Evolutionary conservation across 2,329 filamentous ascomycete genomes (phyloP).

Genomic region (Clarireedia hainanense): DNA sequence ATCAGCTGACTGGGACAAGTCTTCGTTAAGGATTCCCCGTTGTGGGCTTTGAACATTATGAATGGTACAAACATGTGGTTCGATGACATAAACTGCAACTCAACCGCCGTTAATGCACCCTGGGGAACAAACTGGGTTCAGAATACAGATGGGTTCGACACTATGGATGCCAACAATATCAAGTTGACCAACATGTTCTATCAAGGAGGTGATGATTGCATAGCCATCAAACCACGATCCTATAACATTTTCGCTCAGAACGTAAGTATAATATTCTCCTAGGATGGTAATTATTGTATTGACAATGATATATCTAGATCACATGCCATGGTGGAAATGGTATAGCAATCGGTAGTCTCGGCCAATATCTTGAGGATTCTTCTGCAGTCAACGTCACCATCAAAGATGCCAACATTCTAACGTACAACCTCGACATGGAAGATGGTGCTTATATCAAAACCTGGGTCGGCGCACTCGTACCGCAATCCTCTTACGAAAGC

Average conservation of each 20-base stretch:
- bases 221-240: constrained; percentile 48
- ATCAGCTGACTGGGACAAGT: constrained; percentile 23
- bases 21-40: constrained; percentile 40
- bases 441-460: constrained; percentile 48
- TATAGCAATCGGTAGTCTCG: constrained; percentile 46
- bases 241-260: constrained; percentile 43
- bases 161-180: constrained; percentile 46
- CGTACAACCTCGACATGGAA: constrained; percentile 39
- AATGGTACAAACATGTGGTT: constrained; percentile 46
- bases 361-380: constrained; percentile 47
- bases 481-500: constrained; percentile 41
- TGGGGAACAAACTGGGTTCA: constrained; percentile 46
- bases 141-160: constrained; percentile 50
- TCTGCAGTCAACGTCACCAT: constrained; percentile 42
- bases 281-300: not conserved
- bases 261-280: constrained; percentile 19
- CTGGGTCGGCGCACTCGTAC: constrained; percentile 42
- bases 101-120: constrained; percentile 41
- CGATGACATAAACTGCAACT: constrained; percentile 43
- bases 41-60: constrained; percentile 51
- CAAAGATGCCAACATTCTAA: constrained; percentile 38
- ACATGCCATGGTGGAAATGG: constrained; percentile 47
- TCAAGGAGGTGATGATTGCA: constrained; percentile 49
- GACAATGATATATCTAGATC: constrained; percentile 10
- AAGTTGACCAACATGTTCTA: constrained; percentile 42